A percentile compares a stretch with the other conserved stretches of the same genome.
phyloP scores from a whole-genome alignment of 2,329 filamentous ascomycete species.

The Penicillium sp. region DNA sequence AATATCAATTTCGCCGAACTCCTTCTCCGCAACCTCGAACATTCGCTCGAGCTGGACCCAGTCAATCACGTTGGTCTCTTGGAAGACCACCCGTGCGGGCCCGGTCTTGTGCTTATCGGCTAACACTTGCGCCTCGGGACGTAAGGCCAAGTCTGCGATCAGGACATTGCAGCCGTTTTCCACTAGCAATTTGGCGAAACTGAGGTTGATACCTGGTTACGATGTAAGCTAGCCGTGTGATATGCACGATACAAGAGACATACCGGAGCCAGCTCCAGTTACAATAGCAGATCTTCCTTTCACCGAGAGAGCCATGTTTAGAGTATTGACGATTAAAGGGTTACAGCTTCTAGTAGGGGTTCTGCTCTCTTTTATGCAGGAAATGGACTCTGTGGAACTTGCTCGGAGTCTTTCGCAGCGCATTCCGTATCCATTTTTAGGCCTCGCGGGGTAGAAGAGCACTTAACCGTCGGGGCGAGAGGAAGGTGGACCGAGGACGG shows the following conservation, averaged over 20 bases:
- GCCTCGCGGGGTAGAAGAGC: not conserved
- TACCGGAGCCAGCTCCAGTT: conserved; percentile 55
- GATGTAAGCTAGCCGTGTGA: not conserved
- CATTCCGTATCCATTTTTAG: conserved; percentile 11
- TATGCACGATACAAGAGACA: conserved; percentile 7
- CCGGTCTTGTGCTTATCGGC: conserved; percentile 38
- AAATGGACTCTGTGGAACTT: conserved; percentile 15
- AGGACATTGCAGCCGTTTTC: conserved; percentile 47
- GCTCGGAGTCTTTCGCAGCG: conserved; percentile 14
- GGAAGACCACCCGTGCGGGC: conserved; percentile 41
- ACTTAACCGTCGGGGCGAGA: conserved; percentile 10
- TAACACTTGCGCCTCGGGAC: conserved; percentile 44
- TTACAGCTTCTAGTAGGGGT: not conserved
- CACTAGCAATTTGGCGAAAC: conserved; percentile 44
- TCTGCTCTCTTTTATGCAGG: conserved; percentile 9
- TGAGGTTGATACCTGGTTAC: conserved; percentile 45
- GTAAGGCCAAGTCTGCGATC: conserved; percentile 45
- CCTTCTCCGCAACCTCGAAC: conserved; percentile 48
- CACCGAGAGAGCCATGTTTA: conserved; percentile 40
- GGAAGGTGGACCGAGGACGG: conserved; percentile 14
- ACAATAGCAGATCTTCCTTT: conserved; percentile 52
- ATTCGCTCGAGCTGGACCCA: conserved; percentile 51
- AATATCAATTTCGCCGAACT: conserved; percentile 49
- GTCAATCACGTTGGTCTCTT: conserved; percentile 48
- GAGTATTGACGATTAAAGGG: not conserved